Percentiles rank a stretch among this genome's conserved stretches.
Evolutionary conservation across 352 stramenopile genomes (phyloP).

Genomic region (Phytophthora melonis): DNA sequence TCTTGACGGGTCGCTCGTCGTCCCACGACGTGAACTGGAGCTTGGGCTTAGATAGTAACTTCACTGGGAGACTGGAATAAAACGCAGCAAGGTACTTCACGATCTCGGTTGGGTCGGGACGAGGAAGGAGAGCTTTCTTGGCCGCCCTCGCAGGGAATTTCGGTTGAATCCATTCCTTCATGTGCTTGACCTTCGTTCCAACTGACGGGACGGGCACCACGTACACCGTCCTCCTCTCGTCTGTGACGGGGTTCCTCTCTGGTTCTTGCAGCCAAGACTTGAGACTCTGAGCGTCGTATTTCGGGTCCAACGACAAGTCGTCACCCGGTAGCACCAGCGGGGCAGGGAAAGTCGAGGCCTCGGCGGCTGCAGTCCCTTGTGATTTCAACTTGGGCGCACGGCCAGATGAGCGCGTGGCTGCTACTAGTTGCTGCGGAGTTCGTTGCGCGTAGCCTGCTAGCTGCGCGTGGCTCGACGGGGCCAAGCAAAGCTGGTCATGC

Average conservation of each 20-base stretch:
- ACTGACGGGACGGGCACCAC: slow-evolving; percentile 29
- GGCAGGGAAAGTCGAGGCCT: slow-evolving; percentile 19
- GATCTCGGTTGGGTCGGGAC: slow-evolving; percentile 14
- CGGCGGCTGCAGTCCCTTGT: not conserved
- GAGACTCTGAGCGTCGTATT: slow-evolving; percentile 30
- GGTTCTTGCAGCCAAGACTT: slow-evolving; percentile 30
- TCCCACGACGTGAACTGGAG: slow-evolving; percentile 33
- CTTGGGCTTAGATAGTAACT: slow-evolving; percentile 22
- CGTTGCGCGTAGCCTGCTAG: slow-evolving; percentile 17
- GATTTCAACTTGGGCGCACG: slow-evolving; percentile 16
- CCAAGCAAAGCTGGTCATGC: slow-evolving; percentile 18
- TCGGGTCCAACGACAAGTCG: slow-evolving; percentile 30
- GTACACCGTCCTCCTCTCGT: slow-evolving; percentile 29
- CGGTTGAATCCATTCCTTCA: slow-evolving; percentile 26
- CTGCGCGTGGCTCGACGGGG: slow-evolving; percentile 23
- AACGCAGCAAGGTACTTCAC: slow-evolving; percentile 29
- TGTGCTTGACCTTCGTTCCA: slow-evolving; percentile 20
- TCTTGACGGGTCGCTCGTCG: slow-evolving; percentile 17
- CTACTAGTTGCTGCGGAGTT: slow-evolving; percentile 17
- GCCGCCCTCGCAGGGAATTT: not conserved
- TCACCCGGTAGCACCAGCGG: slow-evolving; percentile 26
- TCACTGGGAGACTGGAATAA: slow-evolving; percentile 29
- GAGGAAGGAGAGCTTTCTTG: slow-evolving; percentile 4
- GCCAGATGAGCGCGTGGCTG: slow-evolving; percentile 13
- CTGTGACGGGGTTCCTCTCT: slow-evolving; percentile 27